Evolutionary conservation across 257 asterid genomes (phyloP).

Genomic region (Prunella vulgaris): DNA sequence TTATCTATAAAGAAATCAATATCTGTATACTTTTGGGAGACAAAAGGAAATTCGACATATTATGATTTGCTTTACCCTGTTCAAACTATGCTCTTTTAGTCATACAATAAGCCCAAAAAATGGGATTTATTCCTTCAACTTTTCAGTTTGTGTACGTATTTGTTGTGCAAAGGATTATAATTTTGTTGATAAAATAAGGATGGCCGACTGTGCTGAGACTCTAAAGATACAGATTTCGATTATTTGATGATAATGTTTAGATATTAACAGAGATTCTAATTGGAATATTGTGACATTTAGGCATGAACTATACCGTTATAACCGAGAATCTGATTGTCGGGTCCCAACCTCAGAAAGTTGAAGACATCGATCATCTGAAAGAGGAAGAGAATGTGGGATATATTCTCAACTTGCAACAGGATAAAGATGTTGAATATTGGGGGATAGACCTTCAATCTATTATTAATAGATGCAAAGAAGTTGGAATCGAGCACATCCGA

Average conservation of each 20-base stretch:
- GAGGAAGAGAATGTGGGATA: conserved; percentile 63
- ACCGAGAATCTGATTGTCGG: conserved; percentile 81
- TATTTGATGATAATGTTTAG: no score
- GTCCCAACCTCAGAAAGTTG: conserved; percentile 88
- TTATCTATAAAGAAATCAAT: neutral
- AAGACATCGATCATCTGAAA: conserved; percentile 78
- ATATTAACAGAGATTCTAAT: conserved; percentile 9
- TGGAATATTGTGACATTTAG: conserved; percentile 37
- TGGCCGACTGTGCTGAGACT: no score
- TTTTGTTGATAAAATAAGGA: no score
- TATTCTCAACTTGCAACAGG: conserved; percentile 91
- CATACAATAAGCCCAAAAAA: neutral
- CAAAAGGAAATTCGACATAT: neutral
- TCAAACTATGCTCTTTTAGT: neutral
- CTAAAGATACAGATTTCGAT: no score
- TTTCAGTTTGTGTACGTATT: neutral
- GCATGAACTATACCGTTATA: conserved; percentile 89
- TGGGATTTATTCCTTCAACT: neutral
- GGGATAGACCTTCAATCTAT: conserved; percentile 68
- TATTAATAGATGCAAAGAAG: conserved; percentile 49
- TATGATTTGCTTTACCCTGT: neutral
- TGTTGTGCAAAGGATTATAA: neutral
- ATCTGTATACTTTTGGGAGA: neutral
- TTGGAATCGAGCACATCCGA: conserved; percentile 81
- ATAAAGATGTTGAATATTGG: conserved; percentile 77